Conservation (phyloP, 257 asterid species). For the Solanum pennellii region DNA sequence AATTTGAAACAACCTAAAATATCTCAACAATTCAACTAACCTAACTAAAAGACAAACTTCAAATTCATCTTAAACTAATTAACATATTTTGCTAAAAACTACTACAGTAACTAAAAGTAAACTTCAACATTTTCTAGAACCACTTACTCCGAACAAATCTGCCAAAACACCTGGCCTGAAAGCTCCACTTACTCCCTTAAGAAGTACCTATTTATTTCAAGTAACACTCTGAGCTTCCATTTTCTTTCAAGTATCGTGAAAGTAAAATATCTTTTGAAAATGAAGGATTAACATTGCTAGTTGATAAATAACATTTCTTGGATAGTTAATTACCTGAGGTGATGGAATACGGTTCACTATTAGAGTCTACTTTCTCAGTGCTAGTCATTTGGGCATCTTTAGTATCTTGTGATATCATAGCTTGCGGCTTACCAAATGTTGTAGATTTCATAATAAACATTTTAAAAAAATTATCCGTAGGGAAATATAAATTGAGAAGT, state of each 20-base stretch:
- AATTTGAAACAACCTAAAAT: no score
- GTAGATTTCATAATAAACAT: neutral
- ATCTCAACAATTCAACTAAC: no score
- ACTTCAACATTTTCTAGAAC: neutral
- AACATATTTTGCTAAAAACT: no score
- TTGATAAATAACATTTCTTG: neutral
- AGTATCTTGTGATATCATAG: neutral
- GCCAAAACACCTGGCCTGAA: neutral
- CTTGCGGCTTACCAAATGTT: neutral
- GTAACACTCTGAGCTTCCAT: neutral
- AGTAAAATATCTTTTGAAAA: neutral
- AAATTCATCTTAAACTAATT: no score
- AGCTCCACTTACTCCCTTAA: neutral
- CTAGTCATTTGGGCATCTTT: neutral
- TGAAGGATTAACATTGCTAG: neutral
- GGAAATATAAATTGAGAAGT: neutral
- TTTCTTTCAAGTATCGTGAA: neutral
- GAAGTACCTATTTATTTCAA: neutral
- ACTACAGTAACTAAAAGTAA: no score
- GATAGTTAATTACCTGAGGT: conserved; percentile 23
- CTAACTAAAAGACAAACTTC: no score
- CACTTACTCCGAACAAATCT: neutral
- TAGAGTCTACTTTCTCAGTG: neutral
- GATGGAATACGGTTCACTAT: conserved; percentile 26
- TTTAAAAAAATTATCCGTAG: neutral